phyloP scores from a whole-genome alignment of 352 stramenopile species.

The Phytophthora quininea region DNA sequence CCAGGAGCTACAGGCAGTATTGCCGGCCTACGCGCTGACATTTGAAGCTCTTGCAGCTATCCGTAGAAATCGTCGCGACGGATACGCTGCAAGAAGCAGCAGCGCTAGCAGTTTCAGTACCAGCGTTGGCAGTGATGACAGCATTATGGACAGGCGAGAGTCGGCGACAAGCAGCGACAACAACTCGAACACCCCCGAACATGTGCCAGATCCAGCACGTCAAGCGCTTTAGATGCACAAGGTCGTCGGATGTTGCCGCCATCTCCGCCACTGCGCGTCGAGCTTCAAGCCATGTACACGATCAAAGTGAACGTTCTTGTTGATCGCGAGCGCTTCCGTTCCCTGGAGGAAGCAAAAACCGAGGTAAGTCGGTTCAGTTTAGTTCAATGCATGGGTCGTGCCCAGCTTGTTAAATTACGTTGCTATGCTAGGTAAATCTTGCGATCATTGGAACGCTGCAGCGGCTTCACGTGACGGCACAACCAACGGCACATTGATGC shows the following conservation, averaged over 20 bases:
- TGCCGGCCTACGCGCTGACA: constrained; percentile 44
- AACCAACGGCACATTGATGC: constrained; percentile 29
- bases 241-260: constrained; percentile 34
- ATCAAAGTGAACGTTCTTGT: constrained; percentile 70
- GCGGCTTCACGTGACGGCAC: constrained; percentile 37
- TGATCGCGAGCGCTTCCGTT: constrained; percentile 55
- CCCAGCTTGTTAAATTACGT: not conserved
- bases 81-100: constrained; percentile 25
- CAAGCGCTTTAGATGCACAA: constrained; percentile 35
- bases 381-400: not conserved
- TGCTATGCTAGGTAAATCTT: constrained; percentile 62
- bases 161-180: constrained; percentile 30
- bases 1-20: constrained; percentile 36
- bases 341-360: constrained; percentile 64
- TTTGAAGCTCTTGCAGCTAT: constrained; percentile 27
- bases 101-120: constrained; percentile 39
- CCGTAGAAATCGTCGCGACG: constrained; percentile 28
- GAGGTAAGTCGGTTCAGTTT: constrained; percentile 43
- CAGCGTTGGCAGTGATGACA: constrained; percentile 32
- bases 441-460: constrained; percentile 66
- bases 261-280: constrained; percentile 41
- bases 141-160: constrained; percentile 24
- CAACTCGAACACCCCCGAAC: constrained; percentile 19
- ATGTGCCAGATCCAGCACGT: constrained; percentile 26
- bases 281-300: constrained; percentile 59